Evolutionary conservation across 805 yeast species (phyloP), one percentile per base, ranked within the genome.

Genomic region (Brettanomyces anomalus): DNA sequence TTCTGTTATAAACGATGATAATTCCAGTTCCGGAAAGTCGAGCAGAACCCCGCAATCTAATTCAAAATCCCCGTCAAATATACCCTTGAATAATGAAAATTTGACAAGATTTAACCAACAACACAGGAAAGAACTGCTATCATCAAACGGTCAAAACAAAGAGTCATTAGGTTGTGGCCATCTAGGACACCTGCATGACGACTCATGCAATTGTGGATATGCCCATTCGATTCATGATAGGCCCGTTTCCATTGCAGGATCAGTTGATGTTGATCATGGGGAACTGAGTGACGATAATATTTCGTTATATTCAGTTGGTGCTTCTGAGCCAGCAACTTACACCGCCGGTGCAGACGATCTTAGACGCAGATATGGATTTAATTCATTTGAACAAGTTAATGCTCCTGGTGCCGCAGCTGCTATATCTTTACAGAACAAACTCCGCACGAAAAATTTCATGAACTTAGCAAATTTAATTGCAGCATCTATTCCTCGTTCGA

Each of bases 401-500:
- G 89, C 90, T 1, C 87, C 88, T 0, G 88, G 87, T 5, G 76
- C 85, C 2, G 79, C 81, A 2, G 87, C 88, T 16, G 77, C 81
- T 28, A 76, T 81, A 67, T 74, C 72, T 6, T 61, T 67, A 37
- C 70, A 71, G 43, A 70, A 71, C 46, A 65, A 60, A 39, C 60
- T 67, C 43, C 61, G 70, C 21, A 68, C 74, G 30, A 63, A 62
- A 39, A 63, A 69, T 47, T 66, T 70, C 37, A 53, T 70, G 37
- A 72, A 71, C 51, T 56, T 76, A 40, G 76, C 81, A 1, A 71
- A 71, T 18, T 57, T 76, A 21, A 87, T 83, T 4, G 85, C 90
- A 0, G 71, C 82, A 46, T 75, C 90, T 0, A 72, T 81, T 8
- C 93, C 90, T 5, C 66, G 93, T 55, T 74, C 84, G 15, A 83